Evolutionary conservation across 306 rosid genomes (phyloP), one percentile per base, ranked within the genome.

Genomic region (Malus sylvestris): DNA sequence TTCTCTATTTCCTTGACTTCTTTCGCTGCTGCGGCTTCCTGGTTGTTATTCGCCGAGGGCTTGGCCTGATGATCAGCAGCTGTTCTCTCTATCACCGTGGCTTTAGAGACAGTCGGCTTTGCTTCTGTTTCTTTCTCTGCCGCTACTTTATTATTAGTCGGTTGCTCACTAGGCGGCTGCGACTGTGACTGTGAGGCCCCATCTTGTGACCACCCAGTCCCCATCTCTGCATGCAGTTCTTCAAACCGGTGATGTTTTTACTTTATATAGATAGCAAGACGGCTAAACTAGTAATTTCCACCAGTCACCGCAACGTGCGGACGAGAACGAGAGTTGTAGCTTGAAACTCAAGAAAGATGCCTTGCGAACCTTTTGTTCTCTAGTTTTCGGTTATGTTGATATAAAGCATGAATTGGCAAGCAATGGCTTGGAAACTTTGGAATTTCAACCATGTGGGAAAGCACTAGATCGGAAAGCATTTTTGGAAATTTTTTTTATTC

Each of bases 141-240:
- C 6, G 16, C 53, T 44, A 19, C 30, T 10, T 23, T 42, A 4
- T 15, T 67, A 25, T 64, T 30, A 53, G 27, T 73, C 10, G 68
- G 32, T 69, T 62, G 52, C 15, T 4, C 25, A n/a, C 35, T 65
- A 55, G 61, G 74, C 71, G 61, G 74, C 71, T 64, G 73, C 2
- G 64, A 4, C 72, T 70, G 75, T 33, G 68, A 63, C 4, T 3
- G 38, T 9, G 78, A 45, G 63, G 40, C 80, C 63, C 70, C 75
- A 25, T 63, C 78, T 78, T 70, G 68, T 63, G 88, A 85, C 75
- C 59, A 61, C 15, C 70, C 35, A 2, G 30, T 3, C 4, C 88
- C 88, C 88, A 85, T 85, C 20, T 80, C 57, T 60, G 44, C 58
- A 5, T 45, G 35, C 40, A 6, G n/a, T 72, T 38, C 62, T 66